Percentiles rank a stretch among this genome's conserved stretches.
Conservation (phyloP, 2,329 filamentous ascomycete species). For the Didymellaceae sp. region DNA sequence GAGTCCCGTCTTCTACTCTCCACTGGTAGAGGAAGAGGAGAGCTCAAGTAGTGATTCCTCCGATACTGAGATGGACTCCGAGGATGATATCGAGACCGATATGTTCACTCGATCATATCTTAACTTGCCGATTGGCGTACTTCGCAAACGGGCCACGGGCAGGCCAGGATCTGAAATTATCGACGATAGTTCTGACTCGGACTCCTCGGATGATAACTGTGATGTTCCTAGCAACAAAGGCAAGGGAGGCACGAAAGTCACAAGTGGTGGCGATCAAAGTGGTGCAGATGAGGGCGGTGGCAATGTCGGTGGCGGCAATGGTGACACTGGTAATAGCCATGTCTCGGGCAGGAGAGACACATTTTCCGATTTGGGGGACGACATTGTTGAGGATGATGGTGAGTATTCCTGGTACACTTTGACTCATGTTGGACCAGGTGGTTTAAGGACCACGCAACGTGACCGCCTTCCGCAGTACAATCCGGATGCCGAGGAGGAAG, state of each 20-base stretch:
- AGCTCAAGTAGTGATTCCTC: not conserved
- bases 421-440: not conserved
- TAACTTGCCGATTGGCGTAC: no score
- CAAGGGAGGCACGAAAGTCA: no score
- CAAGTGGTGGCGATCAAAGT: no score
- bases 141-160: no score
- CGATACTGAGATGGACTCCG: not conserved
- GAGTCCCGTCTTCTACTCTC: no score
- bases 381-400: not conserved
- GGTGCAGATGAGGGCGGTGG: no score
- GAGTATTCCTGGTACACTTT: not conserved
- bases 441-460: not conserved
- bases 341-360: no score
- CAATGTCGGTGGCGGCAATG: not conserved
- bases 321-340: conserved; percentile 12
- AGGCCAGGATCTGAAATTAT: no score
- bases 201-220: no score
- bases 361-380: no score
- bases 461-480: not conserved
- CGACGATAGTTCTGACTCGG: no score
- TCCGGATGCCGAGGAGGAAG: not conserved
- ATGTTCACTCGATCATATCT: not conserved
- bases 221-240: no score
- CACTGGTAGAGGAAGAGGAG: not conserved
- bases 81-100: not conserved